Base-by-base conservation (phyloP, 805 yeast species). In the Teunomyces tritomae region DNA sequence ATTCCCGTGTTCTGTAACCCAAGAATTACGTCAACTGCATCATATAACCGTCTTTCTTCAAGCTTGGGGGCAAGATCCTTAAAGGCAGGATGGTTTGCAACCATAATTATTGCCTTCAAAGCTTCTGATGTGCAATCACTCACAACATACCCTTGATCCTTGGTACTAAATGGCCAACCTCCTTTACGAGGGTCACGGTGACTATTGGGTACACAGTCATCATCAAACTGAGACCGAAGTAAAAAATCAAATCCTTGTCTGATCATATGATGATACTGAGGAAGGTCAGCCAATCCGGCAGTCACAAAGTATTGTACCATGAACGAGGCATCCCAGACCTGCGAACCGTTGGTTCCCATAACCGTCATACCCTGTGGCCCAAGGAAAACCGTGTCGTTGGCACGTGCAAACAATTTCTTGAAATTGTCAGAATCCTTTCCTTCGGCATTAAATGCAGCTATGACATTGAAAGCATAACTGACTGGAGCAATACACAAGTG, bases 91-190 rank as follows among this genome's bases (percentile, higher is more conserved):
- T 85, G 80, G 42, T 85, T 81, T 61, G 82, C 83, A 2, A 91
- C 95, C 97, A 92, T 91, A 8, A 92, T 76, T 5, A 92, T 87
- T 0, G 98, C 97, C 62, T 94, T 94, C 54, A 91, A 71, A 0
- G 97, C 88, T 64, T 92, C 99, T 0, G 97, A 96, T 0, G 99
- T 92, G 68, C 98, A 92, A 64, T 94, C 99, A 57, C 95, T 83
- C 2, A 94, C 99, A 0, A 96, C 87, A 59, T 92, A 94, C 0
- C 99, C 99, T 68, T 94, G 99, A 4, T 85, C 84, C 57, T 91
- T 90, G 0, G 98, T 94, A 44, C 96, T 87, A 63, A 92, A 94
- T 0, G 97, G 97, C 95, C 96, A 94, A 0, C 89, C 96, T 14
- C 99, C 99, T 36, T 71, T 74, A 45, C 98, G 73, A 49, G 76